Evolutionary conservation across 805 yeast genomes (phyloP).

Genomic region (Suhomyces pyralidae): DNA sequence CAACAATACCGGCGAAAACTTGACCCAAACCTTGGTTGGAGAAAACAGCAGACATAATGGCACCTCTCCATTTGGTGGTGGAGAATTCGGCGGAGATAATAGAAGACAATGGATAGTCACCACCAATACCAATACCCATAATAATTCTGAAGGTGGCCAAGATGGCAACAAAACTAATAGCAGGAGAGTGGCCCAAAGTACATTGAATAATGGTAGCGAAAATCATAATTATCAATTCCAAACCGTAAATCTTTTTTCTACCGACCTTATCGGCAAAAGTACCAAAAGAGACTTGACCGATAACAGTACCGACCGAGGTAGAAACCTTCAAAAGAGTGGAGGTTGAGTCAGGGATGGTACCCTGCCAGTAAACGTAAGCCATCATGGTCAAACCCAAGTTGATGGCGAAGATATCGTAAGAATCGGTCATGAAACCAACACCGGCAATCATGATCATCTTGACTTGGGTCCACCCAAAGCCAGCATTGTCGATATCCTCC

Average conservation of each 20-base stretch:
- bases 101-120: constrained; percentile 94
- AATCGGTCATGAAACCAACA: constrained; percentile 90
- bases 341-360: constrained; percentile 66
- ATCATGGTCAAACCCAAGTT: constrained; percentile 80
- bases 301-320: constrained; percentile 90
- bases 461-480: constrained; percentile 78
- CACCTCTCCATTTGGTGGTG: constrained; percentile 97
- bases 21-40: constrained; percentile 98
- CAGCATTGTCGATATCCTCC: constrained; percentile 77
- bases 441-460: constrained; percentile 83
- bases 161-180: constrained; percentile 69
- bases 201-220: constrained; percentile 77
- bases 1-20: constrained; percentile 80
- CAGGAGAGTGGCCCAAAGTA: constrained; percentile 67
- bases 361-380: constrained; percentile 69
- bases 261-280: constrained; percentile 77
- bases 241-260: constrained; percentile 84
- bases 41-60: constrained; percentile 93
- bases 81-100: constrained; percentile 90
- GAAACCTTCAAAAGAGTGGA: constrained; percentile 77
- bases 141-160: constrained; percentile 76
- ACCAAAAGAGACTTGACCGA: constrained; percentile 88
- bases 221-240: constrained; percentile 82
- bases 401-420: constrained; percentile 90
- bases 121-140: constrained; percentile 97